phyloP scores from a whole-genome alignment of 768 basidiomycete species.

The Russula compacta region DNA sequence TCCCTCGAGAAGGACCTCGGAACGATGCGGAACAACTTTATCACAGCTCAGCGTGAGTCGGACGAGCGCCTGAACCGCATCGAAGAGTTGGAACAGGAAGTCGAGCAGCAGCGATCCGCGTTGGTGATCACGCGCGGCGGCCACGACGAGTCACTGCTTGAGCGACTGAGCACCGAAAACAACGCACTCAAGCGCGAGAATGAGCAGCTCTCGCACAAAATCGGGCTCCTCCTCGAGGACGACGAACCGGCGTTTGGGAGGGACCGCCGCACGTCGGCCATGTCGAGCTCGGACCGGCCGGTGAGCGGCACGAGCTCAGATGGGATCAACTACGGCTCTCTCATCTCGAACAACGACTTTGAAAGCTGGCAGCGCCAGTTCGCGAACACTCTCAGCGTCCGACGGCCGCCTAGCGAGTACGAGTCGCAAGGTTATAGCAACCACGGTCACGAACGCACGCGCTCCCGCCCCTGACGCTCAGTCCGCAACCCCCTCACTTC shows the following conservation, averaged over 20 bases:
- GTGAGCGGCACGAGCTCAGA: constrained; percentile 77
- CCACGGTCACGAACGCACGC: constrained; percentile 44
- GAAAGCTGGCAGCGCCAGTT: constrained; percentile 84
- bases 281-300: constrained; percentile 43
- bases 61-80: constrained; percentile 68
- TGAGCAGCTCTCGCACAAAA: constrained; percentile 85
- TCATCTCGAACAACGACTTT: constrained; percentile 50
- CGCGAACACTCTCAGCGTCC: constrained; percentile 67
- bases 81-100: constrained; percentile 72
- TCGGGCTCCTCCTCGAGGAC: constrained; percentile 78
- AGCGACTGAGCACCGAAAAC: constrained; percentile 80
- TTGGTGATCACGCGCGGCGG: constrained; percentile 67
- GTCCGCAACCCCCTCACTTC: constrained; percentile 19
- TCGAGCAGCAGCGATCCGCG: constrained; percentile 66
- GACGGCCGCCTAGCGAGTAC: constrained; percentile 63
- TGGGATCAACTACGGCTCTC: constrained; percentile 62
- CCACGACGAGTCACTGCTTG: constrained; percentile 65
- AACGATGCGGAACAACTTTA: constrained; percentile 56
- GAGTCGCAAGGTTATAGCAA: constrained; percentile 39
- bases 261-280: constrained; percentile 50
- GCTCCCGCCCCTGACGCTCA: constrained; percentile 41
- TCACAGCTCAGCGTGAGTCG: constrained; percentile 66
- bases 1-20: constrained; percentile 69
- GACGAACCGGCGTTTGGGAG: constrained; percentile 67
- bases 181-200: constrained; percentile 72